These are phyloP conservation scores for Symbiodinium natans DNA, from an alignment of 73 alveolate genomes.

Conservation along the genomic window DNA sequence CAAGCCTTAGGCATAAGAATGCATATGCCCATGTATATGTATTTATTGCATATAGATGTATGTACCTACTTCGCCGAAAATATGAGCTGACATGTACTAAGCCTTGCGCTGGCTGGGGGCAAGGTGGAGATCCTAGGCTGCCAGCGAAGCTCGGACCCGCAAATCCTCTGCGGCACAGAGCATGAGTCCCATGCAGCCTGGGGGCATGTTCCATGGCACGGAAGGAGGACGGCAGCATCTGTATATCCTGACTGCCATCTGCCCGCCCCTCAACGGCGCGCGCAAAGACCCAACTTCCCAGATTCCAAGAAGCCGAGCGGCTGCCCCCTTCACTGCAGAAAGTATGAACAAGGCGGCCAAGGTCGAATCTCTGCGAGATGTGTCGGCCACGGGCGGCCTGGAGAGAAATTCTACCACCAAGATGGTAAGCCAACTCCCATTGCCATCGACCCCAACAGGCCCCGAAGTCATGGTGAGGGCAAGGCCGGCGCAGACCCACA, in stretches of 20 bases:
- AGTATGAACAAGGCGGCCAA: constrained; percentile 69
- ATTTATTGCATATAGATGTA: too few species aligned
- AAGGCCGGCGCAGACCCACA: background rate
- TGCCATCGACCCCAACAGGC: too few species aligned
- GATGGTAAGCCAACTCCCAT: too few species aligned
- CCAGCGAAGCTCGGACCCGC: background rate
- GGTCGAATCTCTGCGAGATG: constrained; percentile 24
- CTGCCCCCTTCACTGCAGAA: constrained; percentile 81
- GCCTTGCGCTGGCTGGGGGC: constrained; percentile 48
- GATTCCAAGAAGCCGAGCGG: background rate
- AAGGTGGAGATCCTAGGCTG: constrained; percentile 38
- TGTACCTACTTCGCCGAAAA: too few species aligned
- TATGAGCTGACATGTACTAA: background rate
- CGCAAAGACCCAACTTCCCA: background rate
- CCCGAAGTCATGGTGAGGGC: too few species aligned
- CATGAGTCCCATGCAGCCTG: background rate
- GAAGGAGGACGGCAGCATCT: constrained; percentile 85
- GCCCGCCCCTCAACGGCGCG: background rate
- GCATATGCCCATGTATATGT: too few species aligned
- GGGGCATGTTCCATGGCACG: constrained; percentile 84
- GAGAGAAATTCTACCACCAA: too few species aligned
- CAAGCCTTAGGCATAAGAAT: constrained; percentile 17
- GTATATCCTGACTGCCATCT: background rate
- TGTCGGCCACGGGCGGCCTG: background rate
- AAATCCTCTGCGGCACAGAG: background rate